phyloP scores from a whole-genome alignment of 2,329 filamentous ascomycete species.

The Orbilia quercus region DNA sequence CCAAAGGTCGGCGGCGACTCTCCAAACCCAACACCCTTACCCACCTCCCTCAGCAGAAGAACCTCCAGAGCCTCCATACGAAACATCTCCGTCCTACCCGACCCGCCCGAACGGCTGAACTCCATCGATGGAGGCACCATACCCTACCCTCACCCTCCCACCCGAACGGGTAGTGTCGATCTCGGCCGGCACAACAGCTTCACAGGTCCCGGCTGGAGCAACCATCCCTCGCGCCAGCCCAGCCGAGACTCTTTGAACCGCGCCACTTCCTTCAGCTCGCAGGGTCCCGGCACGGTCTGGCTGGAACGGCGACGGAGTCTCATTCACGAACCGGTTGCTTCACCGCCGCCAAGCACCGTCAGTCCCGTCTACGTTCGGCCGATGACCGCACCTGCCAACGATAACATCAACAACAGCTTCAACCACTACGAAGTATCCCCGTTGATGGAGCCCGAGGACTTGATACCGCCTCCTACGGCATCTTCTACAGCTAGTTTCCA shows the following conservation, averaged over 20 bases:
- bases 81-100: slow-evolving; percentile 32
- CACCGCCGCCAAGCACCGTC: slow-evolving; percentile 30
- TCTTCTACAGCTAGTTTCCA: slow-evolving; percentile 55
- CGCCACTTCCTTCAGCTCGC: slow-evolving; percentile 15
- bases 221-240: slow-evolving; percentile 35
- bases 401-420: slow-evolving; percentile 17
- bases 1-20: slow-evolving; percentile 46
- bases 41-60: slow-evolving; percentile 37
- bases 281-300: slow-evolving; percentile 23
- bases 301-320: slow-evolving; percentile 42
- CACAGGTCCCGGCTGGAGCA: slow-evolving; percentile 24
- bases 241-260: slow-evolving; percentile 39
- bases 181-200: slow-evolving; percentile 37
- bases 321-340: slow-evolving; percentile 30
- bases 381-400: slow-evolving; percentile 37
- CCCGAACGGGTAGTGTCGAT: slow-evolving; percentile 43
- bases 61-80: slow-evolving; percentile 44
- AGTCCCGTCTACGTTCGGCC: slow-evolving; percentile 39
- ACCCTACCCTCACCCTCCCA: slow-evolving; percentile 34
- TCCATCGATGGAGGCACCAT: slow-evolving; percentile 30
- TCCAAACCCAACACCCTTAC: slow-evolving; percentile 37
- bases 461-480: slow-evolving; percentile 43
- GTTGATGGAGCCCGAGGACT: slow-evolving; percentile 44
- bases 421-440: slow-evolving; percentile 28
- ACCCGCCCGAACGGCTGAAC: slow-evolving; percentile 30